Conservation (phyloP, 768 basidiomycete genomes). For the Naematelia aurantialba region DNA sequence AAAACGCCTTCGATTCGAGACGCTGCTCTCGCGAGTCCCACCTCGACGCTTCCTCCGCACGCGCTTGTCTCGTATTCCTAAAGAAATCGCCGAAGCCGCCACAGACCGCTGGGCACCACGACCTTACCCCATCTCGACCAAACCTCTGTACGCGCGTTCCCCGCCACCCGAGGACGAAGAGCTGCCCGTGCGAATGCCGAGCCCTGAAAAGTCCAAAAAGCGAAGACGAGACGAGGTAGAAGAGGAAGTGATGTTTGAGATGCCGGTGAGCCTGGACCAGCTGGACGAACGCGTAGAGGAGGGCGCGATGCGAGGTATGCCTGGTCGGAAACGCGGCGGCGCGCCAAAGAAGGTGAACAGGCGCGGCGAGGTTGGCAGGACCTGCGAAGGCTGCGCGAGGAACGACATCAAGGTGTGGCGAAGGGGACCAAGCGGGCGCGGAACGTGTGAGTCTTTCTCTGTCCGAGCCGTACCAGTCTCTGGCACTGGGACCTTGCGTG, state of each 20-base stretch:
- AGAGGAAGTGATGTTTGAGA: slow-evolving; percentile 36
- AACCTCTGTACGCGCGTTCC: slow-evolving; percentile 21
- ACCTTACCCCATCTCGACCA: slow-evolving; percentile 36
- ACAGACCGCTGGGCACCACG: slow-evolving; percentile 38
- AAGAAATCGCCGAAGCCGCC: slow-evolving; percentile 29
- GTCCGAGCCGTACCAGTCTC: background rate
- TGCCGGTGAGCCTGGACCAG: slow-evolving; percentile 37
- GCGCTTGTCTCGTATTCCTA: slow-evolving; percentile 16
- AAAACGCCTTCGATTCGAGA: slow-evolving; percentile 15
- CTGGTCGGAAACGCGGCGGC: background rate
- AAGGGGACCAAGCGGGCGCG: slow-evolving; percentile 32
- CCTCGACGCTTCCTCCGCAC: slow-evolving; percentile 26
- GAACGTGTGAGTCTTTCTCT: slow-evolving; percentile 33
- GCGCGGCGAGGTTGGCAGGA: slow-evolving; percentile 18
- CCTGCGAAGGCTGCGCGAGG: slow-evolving; percentile 39
- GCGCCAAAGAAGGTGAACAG: slow-evolving; percentile 11
- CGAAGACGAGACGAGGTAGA: slow-evolving; percentile 9
- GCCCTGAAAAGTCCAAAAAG: slow-evolving; percentile 8
- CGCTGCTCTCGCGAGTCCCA: slow-evolving; percentile 21
- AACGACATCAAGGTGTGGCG: slow-evolving; percentile 34
- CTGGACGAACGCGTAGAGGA: slow-evolving; percentile 39
- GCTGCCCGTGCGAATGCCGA: background rate
- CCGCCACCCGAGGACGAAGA: slow-evolving; percentile 28
- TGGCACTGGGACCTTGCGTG: background rate
- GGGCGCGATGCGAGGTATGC: slow-evolving; percentile 12